Base-by-base conservation (phyloP, 768 basidiomycete species). In the Naganishia friedmannii region DNA sequence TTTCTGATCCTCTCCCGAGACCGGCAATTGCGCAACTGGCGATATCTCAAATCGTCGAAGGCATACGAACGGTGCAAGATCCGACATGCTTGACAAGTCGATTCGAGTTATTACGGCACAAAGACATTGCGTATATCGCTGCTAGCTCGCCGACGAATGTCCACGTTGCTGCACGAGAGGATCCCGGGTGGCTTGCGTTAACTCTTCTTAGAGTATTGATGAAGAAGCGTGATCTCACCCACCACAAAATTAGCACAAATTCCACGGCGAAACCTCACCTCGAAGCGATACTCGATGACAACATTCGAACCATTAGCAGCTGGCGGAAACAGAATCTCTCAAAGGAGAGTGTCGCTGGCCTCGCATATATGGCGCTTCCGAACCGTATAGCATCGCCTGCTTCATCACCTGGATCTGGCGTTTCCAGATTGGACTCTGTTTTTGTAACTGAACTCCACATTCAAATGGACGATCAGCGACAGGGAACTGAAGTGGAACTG, bases 121-220 rank as follows among this genome's bases (percentile, higher is more conserved):
- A 29, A n/a, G 26, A 63, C 26, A 42, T 63, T 13, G 42, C 23
- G 5, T 42, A 37, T 45, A 63, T 42, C 23, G 28, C 23, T 26
- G 60, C 60, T 13, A 26, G 15, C 15, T 63, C 42, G 28, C 2
- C n/a, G 26, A 13, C 23, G 13, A 7, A 45, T 29, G 60, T 63
- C 7, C 5, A 63, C 60, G 60, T 63, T 29, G 60, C 0, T 13
- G 37, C 68, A 23, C 46, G 67, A 31, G 67, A 72, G 15, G 58
- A 68, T 53, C 57, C 58, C 5, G 63, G 57, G 7, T 72, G 71
- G 71, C 57, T 68, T 21, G 67, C 60, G 88, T 90, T 77, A 89
- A 90, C 0, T 83, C 85, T 8, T 85, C 89, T 0, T 90, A 91
- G 0, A 21, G 39, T 45, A 12, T 23, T 29, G 5, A 26, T 63